These are phyloP conservation scores for Termitomyces sp. DNA, from an alignment of 768 basidiomycete species.

Conservation along the genomic window DNA sequence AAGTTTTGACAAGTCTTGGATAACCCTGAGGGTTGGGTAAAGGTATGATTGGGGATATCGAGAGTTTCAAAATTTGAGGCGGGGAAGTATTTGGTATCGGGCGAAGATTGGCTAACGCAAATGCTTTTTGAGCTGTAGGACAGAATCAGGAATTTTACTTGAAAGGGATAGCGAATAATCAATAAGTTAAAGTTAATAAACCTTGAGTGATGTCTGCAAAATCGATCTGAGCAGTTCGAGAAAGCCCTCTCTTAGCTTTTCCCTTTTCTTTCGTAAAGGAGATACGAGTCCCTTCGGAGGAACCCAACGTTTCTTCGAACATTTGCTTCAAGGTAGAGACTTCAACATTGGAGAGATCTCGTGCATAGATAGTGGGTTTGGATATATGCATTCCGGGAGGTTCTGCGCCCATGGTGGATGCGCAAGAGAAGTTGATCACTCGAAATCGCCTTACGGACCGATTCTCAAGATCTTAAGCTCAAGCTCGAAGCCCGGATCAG, in stretches of 20 bases:
- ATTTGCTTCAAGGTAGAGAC: background rate
- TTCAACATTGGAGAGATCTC: background rate
- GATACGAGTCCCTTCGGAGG: background rate
- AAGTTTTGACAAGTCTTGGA: background rate
- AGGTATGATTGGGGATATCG: background rate
- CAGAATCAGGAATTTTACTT: no score
- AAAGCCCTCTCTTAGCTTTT: background rate
- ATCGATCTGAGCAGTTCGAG: background rate
- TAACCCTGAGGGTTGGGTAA: background rate
- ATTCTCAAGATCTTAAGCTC: background rate
- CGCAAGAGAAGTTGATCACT: background rate
- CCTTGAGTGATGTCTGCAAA: background rate
- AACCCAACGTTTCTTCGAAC: background rate
- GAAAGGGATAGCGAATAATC: no score
- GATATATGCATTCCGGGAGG: background rate
- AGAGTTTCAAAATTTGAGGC: background rate
- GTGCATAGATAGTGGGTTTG: background rate
- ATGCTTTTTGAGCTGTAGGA: background rate
- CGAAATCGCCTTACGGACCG: background rate
- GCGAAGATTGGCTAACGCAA: background rate
- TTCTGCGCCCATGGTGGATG: no score
- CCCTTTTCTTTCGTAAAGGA: background rate
- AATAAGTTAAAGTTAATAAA: background rate
- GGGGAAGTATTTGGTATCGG: background rate
- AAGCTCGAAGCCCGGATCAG: background rate